Conservation (phyloP, 805 yeast species). For the Ogataea trehaloabstinens region DNA sequence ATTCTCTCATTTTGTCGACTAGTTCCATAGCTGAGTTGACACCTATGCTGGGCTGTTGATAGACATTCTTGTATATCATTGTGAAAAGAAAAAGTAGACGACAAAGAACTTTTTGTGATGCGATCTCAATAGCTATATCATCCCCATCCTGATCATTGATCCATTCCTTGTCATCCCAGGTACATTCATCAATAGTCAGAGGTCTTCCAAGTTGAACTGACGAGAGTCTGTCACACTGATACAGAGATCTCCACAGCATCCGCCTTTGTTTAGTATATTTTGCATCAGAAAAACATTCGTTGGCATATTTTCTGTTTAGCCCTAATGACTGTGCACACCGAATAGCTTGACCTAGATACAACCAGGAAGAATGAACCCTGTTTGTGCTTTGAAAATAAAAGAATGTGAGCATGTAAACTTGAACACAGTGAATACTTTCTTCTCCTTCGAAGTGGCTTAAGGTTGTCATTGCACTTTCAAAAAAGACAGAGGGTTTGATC, state of each 20-base stretch:
- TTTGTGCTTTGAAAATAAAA: conserved; percentile 40
- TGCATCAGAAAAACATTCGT: conserved; percentile 34
- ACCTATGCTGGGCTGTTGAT: conserved; percentile 32
- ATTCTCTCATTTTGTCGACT: conserved; percentile 36
- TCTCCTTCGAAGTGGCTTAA: conserved; percentile 35
- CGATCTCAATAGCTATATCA: conserved; percentile 21
- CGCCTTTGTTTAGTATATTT: conserved; percentile 31
- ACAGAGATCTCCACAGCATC: conserved; percentile 23
- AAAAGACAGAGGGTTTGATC: conserved; percentile 32
- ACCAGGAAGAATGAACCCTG: conserved; percentile 42
- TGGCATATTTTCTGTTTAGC: conserved; percentile 36
- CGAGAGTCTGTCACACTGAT: conserved; percentile 22
- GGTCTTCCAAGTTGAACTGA: conserved; percentile 38
- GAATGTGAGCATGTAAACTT: conserved; percentile 37
- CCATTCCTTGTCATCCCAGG: conserved; percentile 37
- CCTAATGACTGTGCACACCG: conserved; percentile 43
- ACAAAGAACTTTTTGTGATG: conserved; percentile 29
- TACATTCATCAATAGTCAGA: conserved; percentile 33
- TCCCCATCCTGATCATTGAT: conserved; percentile 7
- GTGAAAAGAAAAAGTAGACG: conserved; percentile 32
- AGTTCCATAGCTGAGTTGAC: conserved; percentile 32
- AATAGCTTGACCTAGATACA: conserved; percentile 42
- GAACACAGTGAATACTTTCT: conserved; percentile 41
- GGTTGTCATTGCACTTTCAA: conserved; percentile 33
- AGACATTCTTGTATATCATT: conserved; percentile 32